These are phyloP conservation scores for Cyberlindnera mycetangii DNA, from an alignment of 805 yeast species.

Conservation along the genomic window DNA sequence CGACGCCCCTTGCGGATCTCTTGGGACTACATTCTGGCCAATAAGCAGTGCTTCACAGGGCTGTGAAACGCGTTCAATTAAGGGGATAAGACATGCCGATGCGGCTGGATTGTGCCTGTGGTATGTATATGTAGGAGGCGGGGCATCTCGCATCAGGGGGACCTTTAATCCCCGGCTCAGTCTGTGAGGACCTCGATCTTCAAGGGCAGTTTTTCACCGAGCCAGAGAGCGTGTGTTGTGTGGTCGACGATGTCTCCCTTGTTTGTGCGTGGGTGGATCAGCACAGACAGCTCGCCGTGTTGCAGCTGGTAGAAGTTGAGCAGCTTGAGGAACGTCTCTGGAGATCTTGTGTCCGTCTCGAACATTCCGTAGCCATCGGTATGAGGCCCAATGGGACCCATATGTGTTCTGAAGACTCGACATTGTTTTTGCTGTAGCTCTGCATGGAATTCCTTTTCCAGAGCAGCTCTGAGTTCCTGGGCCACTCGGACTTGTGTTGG, in stretches of 20 bases:
- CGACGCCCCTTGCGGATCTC: too few relatives aligned
- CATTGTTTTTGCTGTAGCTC: slow-evolving; percentile 39
- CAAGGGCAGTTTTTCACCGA: slow-evolving; percentile 41
- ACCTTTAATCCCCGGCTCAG: not conserved
- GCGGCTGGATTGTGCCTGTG: too few relatives aligned
- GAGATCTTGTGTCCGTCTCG: slow-evolving; percentile 49
- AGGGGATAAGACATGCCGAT: too few relatives aligned
- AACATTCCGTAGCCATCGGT: slow-evolving; percentile 49
- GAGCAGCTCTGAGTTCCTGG: slow-evolving; percentile 35
- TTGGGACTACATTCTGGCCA: too few relatives aligned
- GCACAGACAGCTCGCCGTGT: slow-evolving; percentile 49
- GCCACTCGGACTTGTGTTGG: slow-evolving; percentile 34
- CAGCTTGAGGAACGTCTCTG: slow-evolving; percentile 41
- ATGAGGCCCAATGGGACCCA: slow-evolving; percentile 55
- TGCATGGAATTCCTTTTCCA: slow-evolving; percentile 38
- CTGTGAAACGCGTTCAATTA: too few relatives aligned
- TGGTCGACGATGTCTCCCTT: slow-evolving; percentile 43
- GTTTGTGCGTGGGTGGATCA: slow-evolving; percentile 51
- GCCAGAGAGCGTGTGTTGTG: slow-evolving; percentile 54
- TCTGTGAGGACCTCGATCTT: slow-evolving; percentile 14
- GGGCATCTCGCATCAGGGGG: not conserved
- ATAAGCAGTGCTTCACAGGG: too few relatives aligned
- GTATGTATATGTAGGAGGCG: not conserved
- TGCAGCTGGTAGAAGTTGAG: slow-evolving; percentile 51
- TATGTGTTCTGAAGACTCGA: slow-evolving; percentile 44